These are phyloP conservation scores for Hanseniaspora singularis DNA, from an alignment of 805 yeast species.

Conservation along the genomic window DNA sequence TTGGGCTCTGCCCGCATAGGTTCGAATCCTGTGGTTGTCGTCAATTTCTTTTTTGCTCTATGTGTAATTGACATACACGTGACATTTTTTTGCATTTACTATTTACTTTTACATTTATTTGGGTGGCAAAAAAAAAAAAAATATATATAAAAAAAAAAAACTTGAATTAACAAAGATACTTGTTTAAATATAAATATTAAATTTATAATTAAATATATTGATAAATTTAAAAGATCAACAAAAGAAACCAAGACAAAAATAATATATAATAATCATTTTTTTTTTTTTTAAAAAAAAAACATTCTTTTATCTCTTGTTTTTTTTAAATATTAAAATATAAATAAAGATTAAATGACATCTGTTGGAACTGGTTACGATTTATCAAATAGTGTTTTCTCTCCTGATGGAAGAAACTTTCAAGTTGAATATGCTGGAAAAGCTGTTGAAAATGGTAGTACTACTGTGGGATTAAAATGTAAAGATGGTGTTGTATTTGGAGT, in stretches of 20 bases:
- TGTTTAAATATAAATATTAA: too few species aligned
- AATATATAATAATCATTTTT: too few species aligned
- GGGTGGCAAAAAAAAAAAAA: conserved; percentile 5
- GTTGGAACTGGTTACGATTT: conserved; percentile 99
- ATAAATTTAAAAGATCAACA: not conserved
- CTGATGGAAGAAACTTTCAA: conserved; percentile 89
- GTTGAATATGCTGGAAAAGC: conserved; percentile 97
- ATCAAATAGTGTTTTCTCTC: conserved; percentile 83
- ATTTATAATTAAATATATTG: too few species aligned
- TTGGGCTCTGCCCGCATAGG: conserved; percentile 52
- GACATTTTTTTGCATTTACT: not conserved
- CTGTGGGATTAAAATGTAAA: conserved; percentile 79
- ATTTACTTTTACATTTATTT: not conserved
- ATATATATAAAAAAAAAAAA: not conserved
- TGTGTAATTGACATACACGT: not conserved
- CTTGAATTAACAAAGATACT: too few species aligned
- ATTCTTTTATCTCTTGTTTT: too few species aligned
- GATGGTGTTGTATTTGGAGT: conserved; percentile 96
- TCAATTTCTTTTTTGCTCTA: conserved; percentile 26
- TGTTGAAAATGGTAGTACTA: conserved; percentile 93
- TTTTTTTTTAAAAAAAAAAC: too few species aligned
- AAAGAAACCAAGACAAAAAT: not conserved
- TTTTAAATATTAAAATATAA: too few species aligned
- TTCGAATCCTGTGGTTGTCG: conserved; percentile 70
- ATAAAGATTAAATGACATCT: conserved; percentile 45